phyloP scores from a whole-genome alignment of 495 filamentous ascomycete species.

The Friedmanniomyces simplex region DNA sequence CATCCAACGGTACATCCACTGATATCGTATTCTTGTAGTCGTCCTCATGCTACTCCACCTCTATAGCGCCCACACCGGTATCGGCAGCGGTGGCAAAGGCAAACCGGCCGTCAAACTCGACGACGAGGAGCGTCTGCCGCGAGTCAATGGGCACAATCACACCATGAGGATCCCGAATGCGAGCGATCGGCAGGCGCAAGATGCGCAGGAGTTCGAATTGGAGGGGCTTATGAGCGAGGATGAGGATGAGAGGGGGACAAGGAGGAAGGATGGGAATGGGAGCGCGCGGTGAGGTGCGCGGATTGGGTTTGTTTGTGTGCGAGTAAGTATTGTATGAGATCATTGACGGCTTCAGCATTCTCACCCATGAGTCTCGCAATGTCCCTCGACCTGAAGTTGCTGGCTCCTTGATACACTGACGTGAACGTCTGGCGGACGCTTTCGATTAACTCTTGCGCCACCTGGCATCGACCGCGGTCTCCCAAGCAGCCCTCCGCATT shows the following conservation, averaged over 20 bases:
- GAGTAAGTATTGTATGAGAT: too few relatives aligned
- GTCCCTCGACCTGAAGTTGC: too few relatives aligned
- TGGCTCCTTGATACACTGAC: too few relatives aligned
- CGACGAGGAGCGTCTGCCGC: slow-evolving; percentile 18
- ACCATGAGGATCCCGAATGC: slow-evolving; percentile 18
- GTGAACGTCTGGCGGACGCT: too few relatives aligned
- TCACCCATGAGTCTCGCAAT: too few relatives aligned
- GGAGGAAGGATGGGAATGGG: neutral
- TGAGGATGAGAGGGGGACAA: slow-evolving; percentile 34
- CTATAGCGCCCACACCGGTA: slow-evolving; percentile 58
- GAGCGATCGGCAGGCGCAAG: slow-evolving; percentile 42
- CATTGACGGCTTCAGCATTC: too few relatives aligned
- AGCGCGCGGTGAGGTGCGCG: neutral
- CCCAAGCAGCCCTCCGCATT: too few relatives aligned
- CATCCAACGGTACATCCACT: neutral
- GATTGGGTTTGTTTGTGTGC: neutral
- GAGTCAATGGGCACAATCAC: slow-evolving; percentile 44
- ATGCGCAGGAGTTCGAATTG: slow-evolving; percentile 41
- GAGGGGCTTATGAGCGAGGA: slow-evolving; percentile 71
- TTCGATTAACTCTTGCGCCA: too few relatives aligned
- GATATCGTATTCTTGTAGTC: slow-evolving; percentile 36
- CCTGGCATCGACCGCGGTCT: too few relatives aligned
- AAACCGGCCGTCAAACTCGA: slow-evolving; percentile 10
- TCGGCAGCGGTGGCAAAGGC: slow-evolving; percentile 18
- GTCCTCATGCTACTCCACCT: slow-evolving; percentile 73